Evolutionary conservation across 495 filamentous ascomycete species (phyloP).

Genomic region (Halenospora varia): DNA sequence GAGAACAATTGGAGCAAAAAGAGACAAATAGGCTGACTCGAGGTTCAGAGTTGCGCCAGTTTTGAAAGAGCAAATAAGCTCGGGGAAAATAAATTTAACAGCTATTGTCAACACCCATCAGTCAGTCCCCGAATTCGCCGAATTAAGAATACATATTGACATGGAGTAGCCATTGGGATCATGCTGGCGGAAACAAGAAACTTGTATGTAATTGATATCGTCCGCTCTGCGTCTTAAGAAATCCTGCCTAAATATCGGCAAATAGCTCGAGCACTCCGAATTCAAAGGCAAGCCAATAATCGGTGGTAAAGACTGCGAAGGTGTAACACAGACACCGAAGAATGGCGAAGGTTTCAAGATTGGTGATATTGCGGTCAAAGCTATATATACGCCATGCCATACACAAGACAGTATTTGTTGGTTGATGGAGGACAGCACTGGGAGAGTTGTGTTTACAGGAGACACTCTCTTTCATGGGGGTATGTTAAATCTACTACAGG

Average conservation of each 20-base stretch:
- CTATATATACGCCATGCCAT: conserved; percentile 94
- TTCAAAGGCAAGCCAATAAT: conserved; percentile 56
- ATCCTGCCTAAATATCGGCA: too few species aligned
- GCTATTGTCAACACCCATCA: conserved; percentile 97
- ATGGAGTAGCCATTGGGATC: conserved; percentile 76
- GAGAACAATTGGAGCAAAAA: background rate
- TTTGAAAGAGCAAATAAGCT: conserved; percentile 65
- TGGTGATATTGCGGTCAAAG: conserved; percentile 80
- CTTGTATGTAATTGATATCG: conserved; percentile 46
- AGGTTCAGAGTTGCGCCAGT: conserved; percentile 70
- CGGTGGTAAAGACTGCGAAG: conserved; percentile 82
- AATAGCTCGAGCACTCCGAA: conserved; percentile 63
- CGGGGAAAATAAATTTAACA: conserved; percentile 73
- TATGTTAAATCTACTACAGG: conserved; percentile 30
- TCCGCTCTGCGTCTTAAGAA: background rate
- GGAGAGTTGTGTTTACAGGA: conserved; percentile 88
- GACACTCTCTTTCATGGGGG: conserved; percentile 95
- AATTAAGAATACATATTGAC: conserved; percentile 1
- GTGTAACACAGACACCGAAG: conserved; percentile 67
- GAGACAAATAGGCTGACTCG: conserved; percentile 2
- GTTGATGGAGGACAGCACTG: conserved; percentile 69
- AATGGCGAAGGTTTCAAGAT: conserved; percentile 79
- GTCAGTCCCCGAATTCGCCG: conserved; percentile 46
- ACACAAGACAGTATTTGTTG: conserved; percentile 98
- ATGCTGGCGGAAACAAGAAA: conserved; percentile 86